Percentiles rank a stretch among this genome's conserved stretches.
These are phyloP conservation scores for Aspergillus spinulosporus DNA, from an alignment of 2,329 filamentous ascomycete genomes.

Conservation along the genomic window DNA sequence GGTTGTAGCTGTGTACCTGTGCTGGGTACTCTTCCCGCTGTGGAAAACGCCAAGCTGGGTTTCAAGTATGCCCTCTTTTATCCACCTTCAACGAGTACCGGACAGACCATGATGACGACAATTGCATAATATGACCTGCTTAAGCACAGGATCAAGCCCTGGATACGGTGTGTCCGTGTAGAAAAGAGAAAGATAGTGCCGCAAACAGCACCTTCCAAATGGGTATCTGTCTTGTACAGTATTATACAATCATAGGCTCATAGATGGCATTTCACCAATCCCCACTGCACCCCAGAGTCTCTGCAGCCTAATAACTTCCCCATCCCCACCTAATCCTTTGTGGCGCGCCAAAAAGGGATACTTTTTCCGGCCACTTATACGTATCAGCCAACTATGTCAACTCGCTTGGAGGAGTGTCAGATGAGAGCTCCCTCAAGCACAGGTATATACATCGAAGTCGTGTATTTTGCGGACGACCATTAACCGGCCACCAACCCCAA, in stretches of 20 bases:
- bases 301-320: neutral
- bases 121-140: neutral
- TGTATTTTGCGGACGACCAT: neutral
- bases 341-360: neutral
- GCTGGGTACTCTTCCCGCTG: neutral
- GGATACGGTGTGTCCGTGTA: neutral
- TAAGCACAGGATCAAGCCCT: neutral
- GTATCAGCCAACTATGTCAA: neutral
- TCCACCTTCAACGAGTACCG: neutral
- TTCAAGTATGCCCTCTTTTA: neutral
- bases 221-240: slow-evolving; percentile 1
- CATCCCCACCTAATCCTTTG: neutral
- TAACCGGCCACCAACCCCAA: neutral
- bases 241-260: neutral
- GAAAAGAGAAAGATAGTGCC: neutral
- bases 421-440: neutral
- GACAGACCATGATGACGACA: neutral
- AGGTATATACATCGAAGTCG: neutral
- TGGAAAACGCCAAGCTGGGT: neutral
- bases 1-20: neutral
- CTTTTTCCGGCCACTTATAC: neutral
- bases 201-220: neutral
- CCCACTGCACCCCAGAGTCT: neutral
- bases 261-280: no score
- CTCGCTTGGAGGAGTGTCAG: no score